Evolutionary conservation across 2,329 filamentous ascomycete species (phyloP).

Genomic region (Fusarium sp.): DNA sequence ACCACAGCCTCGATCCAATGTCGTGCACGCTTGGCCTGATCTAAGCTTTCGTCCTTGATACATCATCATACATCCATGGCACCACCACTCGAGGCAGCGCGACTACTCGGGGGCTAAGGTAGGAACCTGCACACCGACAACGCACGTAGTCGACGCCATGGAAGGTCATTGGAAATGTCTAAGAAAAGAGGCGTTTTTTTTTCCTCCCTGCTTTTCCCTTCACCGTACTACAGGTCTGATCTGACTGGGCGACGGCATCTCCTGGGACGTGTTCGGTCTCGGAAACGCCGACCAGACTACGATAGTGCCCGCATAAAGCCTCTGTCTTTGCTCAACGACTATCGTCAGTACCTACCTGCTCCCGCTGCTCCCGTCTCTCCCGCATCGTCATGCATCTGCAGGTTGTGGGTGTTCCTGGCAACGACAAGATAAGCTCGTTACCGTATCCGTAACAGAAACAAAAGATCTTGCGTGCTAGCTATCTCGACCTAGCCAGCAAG

Average conservation of each 20-base stretch:
- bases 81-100: slow-evolving; percentile 26
- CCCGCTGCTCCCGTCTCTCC: slow-evolving; percentile 13
- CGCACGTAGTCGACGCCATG: slow-evolving; percentile 31
- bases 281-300: slow-evolving; percentile 38
- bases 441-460: slow-evolving; percentile 42
- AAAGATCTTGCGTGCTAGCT: slow-evolving; percentile 40
- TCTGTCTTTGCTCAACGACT: slow-evolving; percentile 1
- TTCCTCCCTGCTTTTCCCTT: slow-evolving; percentile 7
- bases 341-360: slow-evolving; percentile 1
- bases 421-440: slow-evolving; percentile 40
- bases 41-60: slow-evolving; percentile 31
- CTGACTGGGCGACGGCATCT: slow-evolving; percentile 7
- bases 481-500: slow-evolving; percentile 28
- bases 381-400: slow-evolving; percentile 23
- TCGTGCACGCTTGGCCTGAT: slow-evolving; percentile 30
- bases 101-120: slow-evolving; percentile 39
- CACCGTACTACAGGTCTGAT: slow-evolving; percentile 13
- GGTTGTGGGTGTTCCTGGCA: slow-evolving; percentile 26
- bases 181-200: slow-evolving; percentile 29
- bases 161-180: slow-evolving; percentile 31
- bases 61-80: slow-evolving; percentile 29
- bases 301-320: slow-evolving; percentile 18
- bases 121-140: slow-evolving; percentile 38
- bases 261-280: slow-evolving; percentile 15
- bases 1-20: slow-evolving; percentile 23